Conservation (phyloP, 257 asterid species). For the Vinca minor region DNA sequence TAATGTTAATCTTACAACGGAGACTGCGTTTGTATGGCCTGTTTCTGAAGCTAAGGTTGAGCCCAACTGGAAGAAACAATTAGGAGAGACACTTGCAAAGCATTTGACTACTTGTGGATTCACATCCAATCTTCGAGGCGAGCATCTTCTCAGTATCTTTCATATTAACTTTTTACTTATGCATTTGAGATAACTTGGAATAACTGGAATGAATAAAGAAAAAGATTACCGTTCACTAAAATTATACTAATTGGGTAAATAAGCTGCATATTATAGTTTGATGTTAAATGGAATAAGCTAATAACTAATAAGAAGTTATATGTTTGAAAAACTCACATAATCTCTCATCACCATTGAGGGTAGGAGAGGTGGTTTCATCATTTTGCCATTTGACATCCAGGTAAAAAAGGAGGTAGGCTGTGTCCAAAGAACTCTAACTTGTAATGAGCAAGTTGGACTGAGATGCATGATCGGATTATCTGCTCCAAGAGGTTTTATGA, state of each 20-base stretch:
- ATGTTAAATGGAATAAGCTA: background rate
- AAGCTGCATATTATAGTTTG: background rate
- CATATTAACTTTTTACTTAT: constrained; percentile 7
- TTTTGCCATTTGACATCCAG: background rate
- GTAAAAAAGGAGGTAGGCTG: background rate
- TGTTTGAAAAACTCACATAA: background rate
- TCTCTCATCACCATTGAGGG: background rate
- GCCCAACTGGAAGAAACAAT: constrained; percentile 73
- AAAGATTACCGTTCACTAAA: background rate
- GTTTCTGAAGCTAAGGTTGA: constrained; percentile 67
- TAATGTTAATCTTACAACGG: constrained; percentile 81
- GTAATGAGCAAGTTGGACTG: background rate
- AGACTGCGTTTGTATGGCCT: constrained; percentile 94
- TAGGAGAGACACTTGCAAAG: constrained; percentile 90
- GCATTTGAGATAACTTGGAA: constrained; percentile 18
- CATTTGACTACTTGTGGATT: constrained; percentile 92
- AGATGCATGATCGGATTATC: background rate
- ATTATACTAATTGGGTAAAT: background rate
- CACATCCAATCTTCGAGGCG: constrained; percentile 71
- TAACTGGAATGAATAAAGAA: background rate
- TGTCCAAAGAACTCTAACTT: background rate
- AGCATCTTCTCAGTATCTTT: constrained; percentile 20
- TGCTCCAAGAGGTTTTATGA: background rate
- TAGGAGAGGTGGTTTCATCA: background rate
- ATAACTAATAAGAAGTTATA: background rate